Conservation (phyloP, 2,329 filamentous ascomycete species). For the Aureobasidium sp. region DNA sequence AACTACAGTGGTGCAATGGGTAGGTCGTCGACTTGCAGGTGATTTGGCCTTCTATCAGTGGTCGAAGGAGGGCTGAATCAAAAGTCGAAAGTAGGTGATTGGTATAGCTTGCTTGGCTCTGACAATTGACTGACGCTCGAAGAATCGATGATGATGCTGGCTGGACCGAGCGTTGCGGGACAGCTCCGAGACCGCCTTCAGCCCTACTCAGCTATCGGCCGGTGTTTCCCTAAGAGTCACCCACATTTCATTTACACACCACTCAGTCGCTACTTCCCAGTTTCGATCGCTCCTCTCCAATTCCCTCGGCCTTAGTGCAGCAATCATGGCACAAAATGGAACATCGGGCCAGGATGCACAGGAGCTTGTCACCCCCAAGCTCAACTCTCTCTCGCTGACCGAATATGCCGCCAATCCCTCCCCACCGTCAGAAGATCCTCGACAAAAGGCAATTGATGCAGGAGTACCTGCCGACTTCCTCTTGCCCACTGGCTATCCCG, state of each 20-base stretch:
- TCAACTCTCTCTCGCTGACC: conserved; percentile 48
- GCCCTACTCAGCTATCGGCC: not conserved
- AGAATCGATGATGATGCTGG: conserved; percentile 1
- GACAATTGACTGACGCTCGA: not conserved
- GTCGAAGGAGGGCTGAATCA: not conserved
- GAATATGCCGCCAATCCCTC: conserved; percentile 63
- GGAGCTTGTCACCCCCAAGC: conserved; percentile 35
- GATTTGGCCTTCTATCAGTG: not conserved
- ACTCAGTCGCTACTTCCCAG: not conserved
- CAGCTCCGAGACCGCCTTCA: conserved; percentile 7
- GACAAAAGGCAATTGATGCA: conserved; percentile 41
- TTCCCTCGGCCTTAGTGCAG: not conserved
- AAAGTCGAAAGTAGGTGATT: not conserved
- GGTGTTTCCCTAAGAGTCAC: not conserved
- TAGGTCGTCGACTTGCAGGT: too few species aligned
- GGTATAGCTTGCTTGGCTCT: not conserved
- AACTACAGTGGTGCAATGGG: not conserved
- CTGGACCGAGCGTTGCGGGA: not conserved
- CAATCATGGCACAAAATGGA: not conserved
- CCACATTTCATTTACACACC: not conserved
- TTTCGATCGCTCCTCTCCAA: not conserved
- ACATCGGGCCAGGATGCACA: conserved; percentile 20
- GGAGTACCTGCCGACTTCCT: conserved; percentile 53
- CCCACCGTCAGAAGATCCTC: conserved; percentile 46
- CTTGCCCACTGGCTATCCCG: conserved; percentile 58